A percentile compares a stretch with the other conserved stretches of the same genome.
Evolutionary conservation across 2,329 filamentous ascomycete genomes (phyloP).

Genomic region (Penicillium sp.): DNA sequence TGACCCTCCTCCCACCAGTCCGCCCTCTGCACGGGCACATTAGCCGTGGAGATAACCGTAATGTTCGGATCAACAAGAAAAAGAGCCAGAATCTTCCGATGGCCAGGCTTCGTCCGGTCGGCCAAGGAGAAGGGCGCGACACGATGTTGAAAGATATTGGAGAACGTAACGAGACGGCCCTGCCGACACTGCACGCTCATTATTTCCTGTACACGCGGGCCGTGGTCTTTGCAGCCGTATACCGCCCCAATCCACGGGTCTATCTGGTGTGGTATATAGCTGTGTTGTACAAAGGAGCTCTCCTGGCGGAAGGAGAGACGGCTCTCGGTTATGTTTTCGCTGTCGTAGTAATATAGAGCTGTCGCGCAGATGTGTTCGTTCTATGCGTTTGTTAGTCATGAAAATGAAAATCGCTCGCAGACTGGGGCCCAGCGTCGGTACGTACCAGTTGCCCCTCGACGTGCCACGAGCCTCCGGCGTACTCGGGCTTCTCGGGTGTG

Average conservation of each 20-base stretch:
- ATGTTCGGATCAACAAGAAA: slow-evolving; percentile 16
- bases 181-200: slow-evolving; percentile 8
- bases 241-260: slow-evolving; percentile 8
- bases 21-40: slow-evolving; percentile 16
- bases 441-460: slow-evolving; percentile 49
- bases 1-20: slow-evolving; percentile 15
- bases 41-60: slow-evolving; percentile 13
- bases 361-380: slow-evolving; percentile 70
- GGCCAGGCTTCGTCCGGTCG: slow-evolving; percentile 4
- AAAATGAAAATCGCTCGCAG: too few relatives aligned
- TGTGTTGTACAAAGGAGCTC: slow-evolving; percentile 10
- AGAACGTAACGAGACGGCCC: slow-evolving; percentile 13
- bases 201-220: slow-evolving; percentile 20
- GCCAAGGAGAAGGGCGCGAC: slow-evolving; percentile 4
- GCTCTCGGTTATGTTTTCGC: slow-evolving; percentile 63
- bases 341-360: slow-evolving; percentile 68
- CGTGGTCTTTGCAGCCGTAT: slow-evolving; percentile 15
- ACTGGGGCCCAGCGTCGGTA: too few relatives aligned
- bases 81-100: slow-evolving; percentile 9
- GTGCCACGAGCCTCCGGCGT: slow-evolving; percentile 50
- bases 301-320: slow-evolving; percentile 55
- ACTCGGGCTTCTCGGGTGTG: slow-evolving; percentile 62
- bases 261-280: neutral
- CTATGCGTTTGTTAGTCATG: slow-evolving; percentile 6
- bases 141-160: slow-evolving; percentile 13